These are phyloP conservation scores for Lodderomyces jiufengensis DNA, from an alignment of 1,139 yeast genomes.

Conservation along the genomic window DNA sequence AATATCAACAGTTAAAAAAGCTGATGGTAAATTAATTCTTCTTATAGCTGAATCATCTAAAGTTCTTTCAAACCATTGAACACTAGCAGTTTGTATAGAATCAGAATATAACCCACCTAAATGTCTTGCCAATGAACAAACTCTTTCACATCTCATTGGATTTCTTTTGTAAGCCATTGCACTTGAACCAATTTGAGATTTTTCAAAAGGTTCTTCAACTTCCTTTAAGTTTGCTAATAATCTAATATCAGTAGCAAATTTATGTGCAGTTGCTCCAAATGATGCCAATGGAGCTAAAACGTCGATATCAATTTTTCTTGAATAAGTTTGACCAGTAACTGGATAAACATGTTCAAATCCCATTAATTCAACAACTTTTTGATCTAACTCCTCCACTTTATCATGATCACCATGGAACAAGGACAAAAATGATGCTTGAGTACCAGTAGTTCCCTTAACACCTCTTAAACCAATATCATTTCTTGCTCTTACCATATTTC, in stretches of 20 bases:
- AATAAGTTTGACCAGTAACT: constrained; percentile 96
- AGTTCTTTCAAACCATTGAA: constrained; percentile 99
- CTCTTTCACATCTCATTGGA: constrained; percentile 99
- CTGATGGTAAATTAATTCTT: constrained; percentile 94
- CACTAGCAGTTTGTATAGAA: constrained; percentile 94
- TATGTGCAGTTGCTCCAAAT: constrained; percentile 95
- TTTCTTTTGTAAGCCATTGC: constrained; percentile 99
- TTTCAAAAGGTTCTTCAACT: constrained; percentile 97
- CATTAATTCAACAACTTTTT: constrained; percentile 84
- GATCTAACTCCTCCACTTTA: constrained; percentile 88
- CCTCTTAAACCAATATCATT: constrained; percentile 96
- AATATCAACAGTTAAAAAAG: constrained; percentile 94
- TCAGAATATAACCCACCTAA: constrained; percentile 87
- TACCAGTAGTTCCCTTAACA: constrained; percentile 99
- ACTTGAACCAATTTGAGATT: constrained; percentile 93
- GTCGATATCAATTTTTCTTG: constrained; percentile 96
- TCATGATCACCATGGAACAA: constrained; percentile 96
- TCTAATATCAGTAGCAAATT: constrained; percentile 96
- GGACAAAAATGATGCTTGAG: constrained; percentile 94
- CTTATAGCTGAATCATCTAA: constrained; percentile 97
- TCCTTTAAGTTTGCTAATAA: constrained; percentile 95
- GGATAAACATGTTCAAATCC: constrained; percentile 97
- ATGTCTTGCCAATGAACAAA: constrained; percentile 94
- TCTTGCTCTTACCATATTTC: constrained; percentile 94
- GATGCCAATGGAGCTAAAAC: constrained; percentile 90